A percentile compares a stretch with the other conserved stretches of the same genome.
phyloP scores from a whole-genome alignment of 75 land plant genomes.

The Sequoiadendron giganteum region DNA sequence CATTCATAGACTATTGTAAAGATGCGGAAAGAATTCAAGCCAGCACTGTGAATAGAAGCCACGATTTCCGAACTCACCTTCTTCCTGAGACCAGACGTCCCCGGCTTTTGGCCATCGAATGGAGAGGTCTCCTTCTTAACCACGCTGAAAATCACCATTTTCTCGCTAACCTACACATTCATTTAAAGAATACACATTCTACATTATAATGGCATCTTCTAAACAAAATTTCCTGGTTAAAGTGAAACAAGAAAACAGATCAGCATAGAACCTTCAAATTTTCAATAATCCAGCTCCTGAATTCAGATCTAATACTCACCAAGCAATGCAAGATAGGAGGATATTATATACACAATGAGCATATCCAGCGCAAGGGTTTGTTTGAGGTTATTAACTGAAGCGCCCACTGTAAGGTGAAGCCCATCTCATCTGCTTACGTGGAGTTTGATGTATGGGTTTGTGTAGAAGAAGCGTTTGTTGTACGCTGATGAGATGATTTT shows the following conservation, averaged over 20 bases:
- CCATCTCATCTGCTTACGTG: not conserved
- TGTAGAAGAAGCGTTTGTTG: not conserved
- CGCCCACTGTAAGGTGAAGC: not conserved
- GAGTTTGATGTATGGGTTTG: not conserved
- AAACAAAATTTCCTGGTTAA: not conserved
- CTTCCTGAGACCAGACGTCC: constrained; percentile 97
- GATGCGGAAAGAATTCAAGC: not conserved
- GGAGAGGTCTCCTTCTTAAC: constrained; percentile 59
- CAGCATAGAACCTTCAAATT: not conserved
- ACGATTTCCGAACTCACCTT: constrained; percentile 47
- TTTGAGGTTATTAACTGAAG: not conserved
- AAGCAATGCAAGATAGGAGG: too few relatives aligned
- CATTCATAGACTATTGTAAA: too few relatives aligned
- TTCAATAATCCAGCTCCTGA: not conserved
- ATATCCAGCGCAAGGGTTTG: not conserved
- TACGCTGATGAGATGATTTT: not conserved
- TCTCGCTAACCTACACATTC: not conserved
- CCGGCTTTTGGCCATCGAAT: constrained; percentile 96
- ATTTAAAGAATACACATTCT: too few relatives aligned
- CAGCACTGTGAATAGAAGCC: not conserved
- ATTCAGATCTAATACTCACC: not conserved
- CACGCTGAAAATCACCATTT: constrained; percentile 70
- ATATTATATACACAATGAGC: not conserved
- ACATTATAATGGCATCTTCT: not conserved
- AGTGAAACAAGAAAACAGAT: not conserved